Percentiles rank a stretch among this genome's conserved stretches.
Evolutionary conservation across 2,329 filamentous ascomycete genomes (phyloP).

Genomic region (Alternaria panax): DNA sequence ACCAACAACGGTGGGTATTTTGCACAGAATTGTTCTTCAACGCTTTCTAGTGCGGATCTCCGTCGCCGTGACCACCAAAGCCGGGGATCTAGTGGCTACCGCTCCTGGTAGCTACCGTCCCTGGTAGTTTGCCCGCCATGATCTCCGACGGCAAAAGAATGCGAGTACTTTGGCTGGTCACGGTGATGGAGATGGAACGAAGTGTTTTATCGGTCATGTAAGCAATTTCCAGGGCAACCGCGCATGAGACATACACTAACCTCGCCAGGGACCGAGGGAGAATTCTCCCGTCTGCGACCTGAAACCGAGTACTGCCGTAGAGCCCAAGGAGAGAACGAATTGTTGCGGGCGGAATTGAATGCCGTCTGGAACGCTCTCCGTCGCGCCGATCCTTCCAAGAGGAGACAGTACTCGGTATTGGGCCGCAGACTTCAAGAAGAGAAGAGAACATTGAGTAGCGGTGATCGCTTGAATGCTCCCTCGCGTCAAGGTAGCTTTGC

Average conservation of each 20-base stretch:
- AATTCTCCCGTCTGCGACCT: not conserved
- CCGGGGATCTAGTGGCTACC: not conserved
- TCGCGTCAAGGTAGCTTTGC: conserved; percentile 79
- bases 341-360: conserved; percentile 56
- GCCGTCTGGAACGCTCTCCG: conserved; percentile 57
- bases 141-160: not conserved
- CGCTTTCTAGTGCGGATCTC: not conserved
- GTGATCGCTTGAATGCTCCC: conserved; percentile 61
- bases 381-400: conserved; percentile 55
- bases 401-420: not conserved
- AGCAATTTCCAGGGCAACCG: not conserved
- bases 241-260: not conserved
- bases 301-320: not conserved
- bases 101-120: not conserved
- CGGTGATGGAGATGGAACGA: not conserved
- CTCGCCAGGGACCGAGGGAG: not conserved
- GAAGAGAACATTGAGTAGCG: conserved; percentile 55
- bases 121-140: not conserved
- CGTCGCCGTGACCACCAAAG: not conserved
- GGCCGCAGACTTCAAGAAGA: not conserved
- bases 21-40: conserved; percentile 1
- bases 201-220: not conserved
- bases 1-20: not conserved
- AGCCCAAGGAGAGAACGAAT: conserved; percentile 53
- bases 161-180: not conserved